Evolutionary conservation across 2,329 filamentous ascomycete species (phyloP).

Genomic region (Aspergillus eucalypticola): DNA sequence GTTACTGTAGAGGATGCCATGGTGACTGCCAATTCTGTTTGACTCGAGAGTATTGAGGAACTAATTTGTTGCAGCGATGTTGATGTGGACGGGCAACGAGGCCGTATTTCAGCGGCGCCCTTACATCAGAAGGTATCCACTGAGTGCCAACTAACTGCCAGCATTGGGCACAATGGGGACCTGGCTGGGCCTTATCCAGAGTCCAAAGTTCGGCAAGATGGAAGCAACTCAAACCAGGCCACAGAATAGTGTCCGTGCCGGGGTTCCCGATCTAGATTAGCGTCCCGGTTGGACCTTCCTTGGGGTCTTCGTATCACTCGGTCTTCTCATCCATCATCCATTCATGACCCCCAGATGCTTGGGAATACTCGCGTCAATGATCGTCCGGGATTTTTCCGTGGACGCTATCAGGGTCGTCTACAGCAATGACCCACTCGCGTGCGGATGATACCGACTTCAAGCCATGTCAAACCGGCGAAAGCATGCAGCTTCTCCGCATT

Average conservation of each 20-base stretch:
- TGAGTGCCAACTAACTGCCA: background rate
- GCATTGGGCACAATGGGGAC: background rate
- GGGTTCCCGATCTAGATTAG: slow-evolving; percentile 8
- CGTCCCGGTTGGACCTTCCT: slow-evolving; percentile 18
- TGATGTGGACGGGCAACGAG: background rate
- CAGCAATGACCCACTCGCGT: background rate
- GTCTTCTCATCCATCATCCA: background rate
- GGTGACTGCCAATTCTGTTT: background rate
- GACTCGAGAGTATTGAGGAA: too few relatives aligned
- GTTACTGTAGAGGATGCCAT: slow-evolving; percentile 8
- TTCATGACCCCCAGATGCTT: background rate
- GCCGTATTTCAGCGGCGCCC: slow-evolving; percentile 4
- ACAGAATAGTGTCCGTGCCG: background rate
- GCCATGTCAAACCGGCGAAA: background rate
- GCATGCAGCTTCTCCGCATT: slow-evolving; percentile 13
- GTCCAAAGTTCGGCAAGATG: background rate
- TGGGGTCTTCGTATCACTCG: background rate
- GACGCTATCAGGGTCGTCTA: background rate
- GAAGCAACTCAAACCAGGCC: background rate
- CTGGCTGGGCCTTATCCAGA: background rate
- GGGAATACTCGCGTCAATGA: background rate
- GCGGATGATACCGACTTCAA: background rate
- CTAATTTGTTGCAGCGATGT: background rate
- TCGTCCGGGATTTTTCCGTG: background rate
- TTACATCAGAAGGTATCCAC: slow-evolving; percentile 1